Percentiles rank a stretch among this genome's conserved stretches.
These are phyloP conservation scores for Microthlaspi erraticum DNA, from an alignment of 345 rosid genomes.

Conservation along the genomic window DNA sequence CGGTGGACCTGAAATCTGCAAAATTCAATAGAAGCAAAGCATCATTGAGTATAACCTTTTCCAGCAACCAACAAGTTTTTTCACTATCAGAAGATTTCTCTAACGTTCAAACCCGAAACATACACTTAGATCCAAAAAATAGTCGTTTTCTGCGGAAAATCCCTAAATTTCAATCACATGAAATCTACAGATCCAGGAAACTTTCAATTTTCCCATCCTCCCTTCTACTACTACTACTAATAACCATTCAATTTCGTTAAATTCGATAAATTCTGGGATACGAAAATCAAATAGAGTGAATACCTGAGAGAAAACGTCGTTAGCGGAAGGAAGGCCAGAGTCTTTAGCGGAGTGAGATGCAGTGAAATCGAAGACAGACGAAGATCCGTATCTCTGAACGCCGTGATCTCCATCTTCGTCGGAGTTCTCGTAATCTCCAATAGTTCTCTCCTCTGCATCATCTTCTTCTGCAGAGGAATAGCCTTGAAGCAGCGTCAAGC, in stretches of 20 bases:
- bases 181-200: background rate
- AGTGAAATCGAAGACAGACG: constrained; percentile 53
- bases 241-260: constrained; percentile 6
- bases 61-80: constrained; percentile 18
- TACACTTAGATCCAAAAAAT: background rate
- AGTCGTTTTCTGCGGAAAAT: background rate
- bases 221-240: background rate
- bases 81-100: constrained; percentile 11
- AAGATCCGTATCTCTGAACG: constrained; percentile 46
- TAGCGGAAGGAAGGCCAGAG: constrained; percentile 84
- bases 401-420: constrained; percentile 48
- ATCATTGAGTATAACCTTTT: background rate
- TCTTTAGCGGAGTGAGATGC: constrained; percentile 42
- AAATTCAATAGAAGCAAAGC: constrained; percentile 29
- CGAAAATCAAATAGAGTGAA: background rate
- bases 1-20: constrained; percentile 88
- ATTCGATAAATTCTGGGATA: background rate
- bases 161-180: background rate
- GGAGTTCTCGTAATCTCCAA: constrained; percentile 47
- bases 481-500: constrained; percentile 79
- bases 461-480: constrained; percentile 91
- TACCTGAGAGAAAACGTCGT: constrained; percentile 86
- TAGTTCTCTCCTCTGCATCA: constrained; percentile 47
- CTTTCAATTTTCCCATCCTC: background rate
- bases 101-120: background rate